Conservation (phyloP, 768 basidiomycete genomes). For the Boletus insuetus region DNA sequence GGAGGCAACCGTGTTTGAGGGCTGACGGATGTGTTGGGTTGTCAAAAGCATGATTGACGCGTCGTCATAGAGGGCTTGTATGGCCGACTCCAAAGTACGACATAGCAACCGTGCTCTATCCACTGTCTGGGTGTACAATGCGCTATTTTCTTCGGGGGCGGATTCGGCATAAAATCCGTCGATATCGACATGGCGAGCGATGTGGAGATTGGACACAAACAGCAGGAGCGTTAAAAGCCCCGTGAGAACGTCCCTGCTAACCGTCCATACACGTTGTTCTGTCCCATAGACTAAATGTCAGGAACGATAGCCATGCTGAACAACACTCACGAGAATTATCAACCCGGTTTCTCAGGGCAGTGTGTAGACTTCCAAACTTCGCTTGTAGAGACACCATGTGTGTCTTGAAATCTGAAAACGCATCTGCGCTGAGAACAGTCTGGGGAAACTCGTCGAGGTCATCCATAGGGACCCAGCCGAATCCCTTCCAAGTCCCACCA, state of each 20-base stretch:
- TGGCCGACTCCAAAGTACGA: conserved; percentile 63
- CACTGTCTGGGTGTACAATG: conserved; percentile 61
- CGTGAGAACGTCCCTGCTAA: conserved; percentile 51
- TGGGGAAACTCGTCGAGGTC: conserved; percentile 47
- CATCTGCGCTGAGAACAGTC: conserved; percentile 47
- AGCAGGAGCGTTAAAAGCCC: conserved; percentile 57
- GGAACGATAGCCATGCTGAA: neutral
- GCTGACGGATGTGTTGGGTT: conserved; percentile 41
- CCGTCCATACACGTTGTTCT: conserved; percentile 31
- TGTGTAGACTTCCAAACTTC: conserved; percentile 37
- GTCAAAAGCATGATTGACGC: conserved; percentile 56
- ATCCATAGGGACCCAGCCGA: conserved; percentile 69
- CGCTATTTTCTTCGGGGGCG: conserved; percentile 39
- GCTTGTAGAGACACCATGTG: conserved; percentile 51
- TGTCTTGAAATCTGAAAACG: conserved; percentile 51
- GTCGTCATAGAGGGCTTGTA: conserved; percentile 77
- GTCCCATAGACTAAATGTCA: conserved; percentile 4
- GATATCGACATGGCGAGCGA: conserved; percentile 81
- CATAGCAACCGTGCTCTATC: conserved; percentile 66
- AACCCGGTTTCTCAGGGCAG: conserved; percentile 20
- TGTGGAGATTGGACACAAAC: conserved; percentile 65
- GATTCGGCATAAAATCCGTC: conserved; percentile 63
- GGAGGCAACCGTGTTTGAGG: neutral
- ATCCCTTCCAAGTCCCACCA: conserved; percentile 79
- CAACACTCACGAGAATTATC: conserved; percentile 25